Evolutionary conservation across 2,329 filamentous ascomycete species (phyloP), one percentile per base, ranked within the genome.

Genomic region (Arthrobotrys conoides): DNA sequence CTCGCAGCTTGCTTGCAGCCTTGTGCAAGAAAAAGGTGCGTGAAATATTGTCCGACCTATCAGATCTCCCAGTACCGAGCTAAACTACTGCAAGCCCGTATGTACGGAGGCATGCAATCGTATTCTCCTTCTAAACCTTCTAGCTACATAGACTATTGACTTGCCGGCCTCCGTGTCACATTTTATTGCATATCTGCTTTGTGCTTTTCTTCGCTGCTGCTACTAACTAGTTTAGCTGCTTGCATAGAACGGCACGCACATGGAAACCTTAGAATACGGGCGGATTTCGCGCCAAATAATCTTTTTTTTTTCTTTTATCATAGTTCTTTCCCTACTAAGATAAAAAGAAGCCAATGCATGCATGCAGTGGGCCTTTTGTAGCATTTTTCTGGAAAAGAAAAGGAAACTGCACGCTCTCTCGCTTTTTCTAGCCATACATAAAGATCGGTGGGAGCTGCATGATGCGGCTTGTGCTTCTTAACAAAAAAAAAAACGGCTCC

Each of bases 241-340:
- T 73, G 63, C 70, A 69, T 55, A 66, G 22, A 66, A 66, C 61
- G 51, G 61, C 41, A 65, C 44, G 59, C 41, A 65, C 44, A 49
- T 48, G 61, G 53, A 59, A 59, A 9, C 27, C 27, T 59, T 65
- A 53, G 61, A 66, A 65, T 57, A 33, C 22, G 59, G 71, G 71
- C 71, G 71, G 71, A 30, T 75, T 75, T 75, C 71, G 71, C 71
- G 71, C 61, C 46, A 65, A 51, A 48, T 65, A 65, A 51, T 51
- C 24, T 30, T 46, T 65, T 49, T 46, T 6, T 46, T 46, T 46
- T 46, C 18, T 12, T 46, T 20, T 44, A n/a, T n/a, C 14, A 41
- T 10, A 46, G 5, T 24, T 46, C 9, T 20, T 44, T 44, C 5
- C 46, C 30, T 14, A 38, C 61, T 64, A 48, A 27, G 18, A 30